Evolutionary conservation across 495 filamentous ascomycete species (phyloP), one percentile per base, ranked within the genome.

Genomic region (Chaetomium fimeti): DNA sequence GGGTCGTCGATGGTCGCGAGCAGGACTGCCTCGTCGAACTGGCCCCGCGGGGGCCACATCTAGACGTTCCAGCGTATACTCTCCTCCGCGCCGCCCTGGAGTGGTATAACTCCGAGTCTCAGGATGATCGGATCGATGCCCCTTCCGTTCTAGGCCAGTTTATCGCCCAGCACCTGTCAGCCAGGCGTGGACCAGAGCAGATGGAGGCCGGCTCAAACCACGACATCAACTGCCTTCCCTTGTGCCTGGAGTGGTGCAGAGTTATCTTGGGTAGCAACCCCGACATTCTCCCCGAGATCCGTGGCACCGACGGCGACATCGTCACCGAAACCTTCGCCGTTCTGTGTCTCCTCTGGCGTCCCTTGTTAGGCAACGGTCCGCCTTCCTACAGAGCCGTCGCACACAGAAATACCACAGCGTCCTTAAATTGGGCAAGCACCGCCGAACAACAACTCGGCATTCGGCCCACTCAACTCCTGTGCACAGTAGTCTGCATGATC

Each of bases 401-500:
- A n/a, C n/a, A 7, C 36, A 20, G 38, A 28, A 20, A n/a, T 45
- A 24, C 40, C 24, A 15, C 22, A 27, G 29, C 36, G 9, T 13
- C 7, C 22, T 28, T 45, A 9, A 18, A 12, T 0, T 69, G 68
- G 64, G 38, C 52, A 15, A 12, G 20, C 20, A 18, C 47, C 8
- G 28, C 38, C 20, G 27, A 59, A n/a, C 0, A 22, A 5, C 67
- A 72, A 38, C 27, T 72, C 9, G 70, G 53, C 18, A 68, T 72
- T 16, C 63, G 64, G 13, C 16, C 64, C 15, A 57, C 63, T 36
- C 56, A 72, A 27, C 58, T 74, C n/a, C 56, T 74, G 3, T 20
- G 40, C 52, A 63, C 38, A 11, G 49, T 72, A 4, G 52, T 65
- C 11, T 62, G 59, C 60, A 69, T 69, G 62, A 64, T 69, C 58